Base-by-base conservation (phyloP, 108 stramenopile species). In the Nannochloropsis oceanica region DNA sequence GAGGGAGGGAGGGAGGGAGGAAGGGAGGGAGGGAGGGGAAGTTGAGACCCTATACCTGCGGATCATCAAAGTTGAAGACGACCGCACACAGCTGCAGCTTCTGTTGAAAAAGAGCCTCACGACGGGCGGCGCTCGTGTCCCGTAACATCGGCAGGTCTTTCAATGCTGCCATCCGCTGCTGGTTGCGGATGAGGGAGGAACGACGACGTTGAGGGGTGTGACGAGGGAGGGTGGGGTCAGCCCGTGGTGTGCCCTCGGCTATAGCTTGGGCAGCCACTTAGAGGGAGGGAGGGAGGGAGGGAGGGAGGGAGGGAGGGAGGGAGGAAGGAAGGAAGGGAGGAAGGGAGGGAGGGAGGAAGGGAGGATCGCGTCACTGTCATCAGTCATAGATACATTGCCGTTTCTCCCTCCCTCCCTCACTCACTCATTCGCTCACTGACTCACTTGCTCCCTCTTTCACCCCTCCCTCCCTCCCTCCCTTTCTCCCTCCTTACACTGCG, bases 11-110 rank as follows among this genome's bases (percentile, higher is more conserved):
- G 46, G 46, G 46, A 50, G 46, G 46, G 46, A 50, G 14, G 13
- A 12, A 50, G 46, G 46, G 13, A 50, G 12, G 14, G 98, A n/a
- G n/a, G n/a, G n/a, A n/a, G 50, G 50, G 94, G 89, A 95, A 96
- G 24, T 91, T 92, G 85, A 95, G 95, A 79, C 95, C 93, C 26
- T n/a, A n/a, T n/a, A n/a, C n/a, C n/a, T 50, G 46, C 12, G 85
- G 84, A 82, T 85, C 84, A 27, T 88, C 88, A 82, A 88, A 88
- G 44, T 80, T 84, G 82, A 85, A 88, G 14, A 88, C 87, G 26
- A 46, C 81, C n/a, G 44, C 84, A 79, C 87, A 88, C 25, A 88
- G 59, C 84, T 84, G 73, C 84, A 88, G 42, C 87, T 88, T 88
- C 83, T 88, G 88, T 42, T 85, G 50, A 25, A 88, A 88, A 27